Evolutionary conservation across 208 protist species (phyloP), one percentile per base, ranked within the genome.

Genomic region (Crithidia expoeki): DNA sequence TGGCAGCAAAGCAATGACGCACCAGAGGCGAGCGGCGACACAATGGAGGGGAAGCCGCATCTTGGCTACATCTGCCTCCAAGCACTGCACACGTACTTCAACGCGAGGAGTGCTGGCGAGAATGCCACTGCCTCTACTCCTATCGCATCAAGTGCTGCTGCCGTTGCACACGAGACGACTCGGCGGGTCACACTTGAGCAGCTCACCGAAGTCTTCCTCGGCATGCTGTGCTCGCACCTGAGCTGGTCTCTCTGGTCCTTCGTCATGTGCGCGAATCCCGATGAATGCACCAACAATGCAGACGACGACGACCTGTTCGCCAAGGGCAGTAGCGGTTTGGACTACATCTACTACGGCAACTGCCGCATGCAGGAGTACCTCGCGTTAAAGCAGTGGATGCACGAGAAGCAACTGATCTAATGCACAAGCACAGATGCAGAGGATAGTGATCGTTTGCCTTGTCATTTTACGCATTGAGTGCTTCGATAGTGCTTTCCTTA

Each of bases 341-440:
- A 95, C 57, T 95, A 95, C 80, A 72, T 93, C 47, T 74, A 60
- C 47, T 95, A 95, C 75, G 86, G 87, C 50, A 85, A 93, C 49
- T 88, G 84, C 58, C 83, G 90, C 17, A 73, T 95, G 57, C 77
- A 77, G 66, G 90, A 95, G 73, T 95, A 93, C 77, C 44, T 90
- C 28, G 78, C 73, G 46, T 76, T 95, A 52, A 88, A 89, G 62
- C 50, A 72, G 10, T 95, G 86, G 88, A 72, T 95, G 71, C 34
- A 62, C n/a, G 63, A 84, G 25, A 72, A 76, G 49, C 33, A 70
- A 49, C 53, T 94, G 2, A 65, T 94, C 4, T 83, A 40, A 47
- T 17, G 32, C 11, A 46, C 36, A 12, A 40, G 12, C 36, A 40
- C 36, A 40, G 36, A 40, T 12, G 12, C 5, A 40, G 36, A 14